Evolutionary conservation across 768 basidiomycete genomes (phyloP).

Genomic region (Strobilomyces dryophilus): DNA sequence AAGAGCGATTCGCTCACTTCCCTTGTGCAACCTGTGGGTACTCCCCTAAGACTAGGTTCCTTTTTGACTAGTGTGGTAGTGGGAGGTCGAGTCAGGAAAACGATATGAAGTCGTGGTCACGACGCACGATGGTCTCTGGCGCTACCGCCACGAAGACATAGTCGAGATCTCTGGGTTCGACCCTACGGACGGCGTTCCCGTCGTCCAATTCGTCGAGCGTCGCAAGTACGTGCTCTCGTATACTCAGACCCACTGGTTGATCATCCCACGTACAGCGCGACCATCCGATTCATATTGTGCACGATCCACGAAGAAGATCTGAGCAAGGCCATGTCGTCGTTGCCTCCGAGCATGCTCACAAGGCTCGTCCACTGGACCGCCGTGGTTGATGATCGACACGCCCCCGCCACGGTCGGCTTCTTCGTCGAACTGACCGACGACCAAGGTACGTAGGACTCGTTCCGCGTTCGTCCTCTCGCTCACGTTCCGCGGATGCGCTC

Average conservation of each 20-base stretch:
- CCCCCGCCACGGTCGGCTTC: too few relatives aligned
- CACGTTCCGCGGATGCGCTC: too few relatives aligned
- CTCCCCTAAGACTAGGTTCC: not conserved
- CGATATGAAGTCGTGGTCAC: constrained; percentile 19
- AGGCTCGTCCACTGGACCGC: too few relatives aligned
- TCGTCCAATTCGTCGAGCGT: too few relatives aligned
- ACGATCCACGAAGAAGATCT: constrained; percentile 9
- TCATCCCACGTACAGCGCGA: not conserved
- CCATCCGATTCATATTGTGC: constrained; percentile 6
- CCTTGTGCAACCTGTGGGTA: constrained; percentile 4
- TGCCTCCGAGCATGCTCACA: not conserved
- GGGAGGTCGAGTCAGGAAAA: constrained; percentile 9
- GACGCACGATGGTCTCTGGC: constrained; percentile 22
- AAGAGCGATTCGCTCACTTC: not conserved
- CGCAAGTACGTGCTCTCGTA: constrained; percentile 5
- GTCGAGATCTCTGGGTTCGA: constrained; percentile 21
- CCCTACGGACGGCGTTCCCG: too few relatives aligned
- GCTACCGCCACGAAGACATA: constrained; percentile 19
- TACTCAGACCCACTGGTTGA: not conserved
- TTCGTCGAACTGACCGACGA: too few relatives aligned
- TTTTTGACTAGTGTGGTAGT: constrained; percentile 10
- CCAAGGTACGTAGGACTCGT: too few relatives aligned
- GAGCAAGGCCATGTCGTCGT: constrained; percentile 3
- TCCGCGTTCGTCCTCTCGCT: too few relatives aligned
- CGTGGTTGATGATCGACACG: too few relatives aligned